Base-by-base conservation (phyloP, 1,284 basidiomycete species). In the Tetrapyrgos nigripes region DNA sequence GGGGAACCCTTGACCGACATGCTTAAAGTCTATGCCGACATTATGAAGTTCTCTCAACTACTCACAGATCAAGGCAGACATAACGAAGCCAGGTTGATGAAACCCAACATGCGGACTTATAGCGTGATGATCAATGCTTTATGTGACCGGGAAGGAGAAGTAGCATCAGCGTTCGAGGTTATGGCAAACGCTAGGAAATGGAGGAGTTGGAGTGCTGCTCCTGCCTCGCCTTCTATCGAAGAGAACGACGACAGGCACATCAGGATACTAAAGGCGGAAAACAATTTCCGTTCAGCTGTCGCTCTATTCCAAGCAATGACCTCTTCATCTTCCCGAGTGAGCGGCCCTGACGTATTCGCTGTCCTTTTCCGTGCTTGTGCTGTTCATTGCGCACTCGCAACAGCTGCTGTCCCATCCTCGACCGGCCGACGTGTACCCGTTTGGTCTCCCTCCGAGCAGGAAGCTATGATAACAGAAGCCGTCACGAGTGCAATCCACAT, bases 21-120 rank as follows among this genome's bases (percentile, higher is more conserved):
- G 50, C 74, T 92, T 61, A 84, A 88, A 58, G 81, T 87, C 4
- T 97, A 97, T 79, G 86, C 92, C 66, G 81, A 87, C 55, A 86
- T 96, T 82, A 76, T 95, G 49, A 75, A 81, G n/a, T 78, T 78
- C 45, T 85, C 86, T 23, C 69, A 95, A 10, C 69, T 83, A 0
- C 93, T 94, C 14, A 88, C 89, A 65, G 81, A 88, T 3, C 37
- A 45, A 24, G 46, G 27, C 56, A 87, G 96, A 82, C 75, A 94
- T 48, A 75, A 81, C 17, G 37, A 40, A 40, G 37, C 37, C 19
- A 40, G 4, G 13, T 4, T 4, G 4, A n/a, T 95, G 13, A 69
- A 84, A 0, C 94, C 95, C 17, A 89, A 89, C 64, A 66, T 78
- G 11, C 68, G 73, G 37, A 96, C 94, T 0, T 96, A 94, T 69